Percentiles rank a stretch among this genome's conserved stretches.
Conservation (phyloP, 2,329 filamentous ascomycete species). For the Falciphora oryzae region DNA sequence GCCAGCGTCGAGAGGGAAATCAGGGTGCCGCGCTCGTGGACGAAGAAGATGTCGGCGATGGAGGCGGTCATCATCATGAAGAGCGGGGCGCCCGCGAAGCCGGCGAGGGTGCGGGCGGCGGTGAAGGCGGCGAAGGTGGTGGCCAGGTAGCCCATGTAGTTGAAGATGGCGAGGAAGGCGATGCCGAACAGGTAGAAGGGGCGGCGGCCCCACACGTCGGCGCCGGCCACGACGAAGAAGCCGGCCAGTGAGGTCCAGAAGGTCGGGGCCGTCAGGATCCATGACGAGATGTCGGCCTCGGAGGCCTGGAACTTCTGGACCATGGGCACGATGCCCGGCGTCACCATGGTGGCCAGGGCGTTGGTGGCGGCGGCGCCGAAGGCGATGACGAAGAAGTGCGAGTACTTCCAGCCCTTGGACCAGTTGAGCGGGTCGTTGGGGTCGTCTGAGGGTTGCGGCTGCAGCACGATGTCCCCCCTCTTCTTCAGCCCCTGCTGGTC, state of each 20-base stretch:
- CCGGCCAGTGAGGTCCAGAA: conserved; percentile 12
- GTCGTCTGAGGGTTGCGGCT: conserved; percentile 83
- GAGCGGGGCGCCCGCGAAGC: conserved; percentile 8
- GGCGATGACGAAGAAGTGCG: conserved; percentile 6
- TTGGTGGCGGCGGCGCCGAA: conserved; percentile 4
- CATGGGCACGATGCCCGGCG: conserved; percentile 8
- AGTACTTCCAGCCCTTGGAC: conserved; percentile 26
- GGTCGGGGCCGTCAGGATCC: conserved; percentile 6
- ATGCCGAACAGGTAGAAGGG: conserved; percentile 9
- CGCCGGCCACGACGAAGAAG: conserved; percentile 9
- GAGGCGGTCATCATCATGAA: conserved; percentile 7
- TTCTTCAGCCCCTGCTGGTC: background rate
- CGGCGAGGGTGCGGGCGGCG: conserved; percentile 8
- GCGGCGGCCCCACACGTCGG: conserved; percentile 9
- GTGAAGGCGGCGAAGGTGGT: background rate
- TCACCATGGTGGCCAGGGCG: conserved; percentile 5
- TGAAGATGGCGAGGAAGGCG: conserved; percentile 4
- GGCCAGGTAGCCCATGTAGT: conserved; percentile 7
- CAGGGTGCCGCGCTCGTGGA: conserved; percentile 10
- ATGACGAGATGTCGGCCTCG: conserved; percentile 2
- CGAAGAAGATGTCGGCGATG: conserved; percentile 11
- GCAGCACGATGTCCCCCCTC: conserved; percentile 57
- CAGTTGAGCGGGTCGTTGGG: conserved; percentile 83
- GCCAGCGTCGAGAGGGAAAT: conserved; percentile 6
- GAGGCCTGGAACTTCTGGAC: conserved; percentile 1